phyloP scores from a whole-genome alignment of 2,329 filamentous ascomycete species.

The Sphaceloma murrayae region DNA sequence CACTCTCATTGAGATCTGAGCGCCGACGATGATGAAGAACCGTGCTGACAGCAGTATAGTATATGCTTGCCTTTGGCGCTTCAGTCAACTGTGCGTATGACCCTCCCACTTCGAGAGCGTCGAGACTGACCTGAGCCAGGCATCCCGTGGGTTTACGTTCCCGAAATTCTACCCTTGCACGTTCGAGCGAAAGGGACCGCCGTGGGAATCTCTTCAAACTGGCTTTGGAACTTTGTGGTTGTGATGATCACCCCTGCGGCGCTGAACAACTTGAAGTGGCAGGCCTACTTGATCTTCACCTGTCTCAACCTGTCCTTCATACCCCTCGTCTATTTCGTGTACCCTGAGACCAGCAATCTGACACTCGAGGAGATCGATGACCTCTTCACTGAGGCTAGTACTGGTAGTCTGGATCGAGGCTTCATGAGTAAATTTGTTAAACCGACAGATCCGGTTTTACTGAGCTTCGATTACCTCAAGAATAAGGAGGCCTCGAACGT shows the following conservation, averaged over 20 bases:
- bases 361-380: conserved; percentile 39
- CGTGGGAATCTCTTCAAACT: conserved; percentile 42
- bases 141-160: conserved; percentile 44
- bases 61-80: conserved; percentile 36
- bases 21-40: too few species aligned
- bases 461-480: conserved; percentile 15
- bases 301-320: conserved; percentile 39
- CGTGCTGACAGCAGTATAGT: conserved; percentile 21
- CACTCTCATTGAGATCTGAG: too few species aligned
- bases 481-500: background rate
- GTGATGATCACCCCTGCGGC: conserved; percentile 46
- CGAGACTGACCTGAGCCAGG: too few species aligned
- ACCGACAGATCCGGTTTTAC: conserved; percentile 4
- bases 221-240: conserved; percentile 44
- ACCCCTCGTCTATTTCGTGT: conserved; percentile 41
- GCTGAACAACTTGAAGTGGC: conserved; percentile 40
- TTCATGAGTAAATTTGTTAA: background rate
- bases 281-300: conserved; percentile 46
- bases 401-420: background rate
- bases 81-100: conserved; percentile 40
- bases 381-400: conserved; percentile 27
- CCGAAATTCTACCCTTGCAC: conserved; percentile 43
- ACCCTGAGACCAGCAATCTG: conserved; percentile 37
- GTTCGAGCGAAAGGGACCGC: conserved; percentile 43
- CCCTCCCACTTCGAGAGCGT: too few species aligned